A percentile compares a stretch with the other conserved stretches of the same genome.
These are phyloP conservation scores for Skeletonema marinoi DNA, from an alignment of 108 stramenopile genomes.

Conservation along the genomic window DNA sequence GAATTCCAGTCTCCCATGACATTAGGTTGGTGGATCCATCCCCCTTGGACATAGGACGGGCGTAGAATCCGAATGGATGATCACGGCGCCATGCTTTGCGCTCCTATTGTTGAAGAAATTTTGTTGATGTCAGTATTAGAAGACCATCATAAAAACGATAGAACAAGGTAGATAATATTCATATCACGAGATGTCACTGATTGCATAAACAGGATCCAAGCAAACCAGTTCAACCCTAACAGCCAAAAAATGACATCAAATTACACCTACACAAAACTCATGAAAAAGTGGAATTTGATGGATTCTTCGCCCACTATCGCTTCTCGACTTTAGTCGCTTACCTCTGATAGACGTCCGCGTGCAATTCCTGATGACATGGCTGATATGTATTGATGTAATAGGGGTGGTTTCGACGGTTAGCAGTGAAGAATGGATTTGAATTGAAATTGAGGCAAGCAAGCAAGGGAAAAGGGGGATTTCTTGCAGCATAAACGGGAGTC, in stretches of 20 bases:
- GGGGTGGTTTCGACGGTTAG: neutral
- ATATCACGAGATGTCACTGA: neutral
- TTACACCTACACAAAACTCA: neutral
- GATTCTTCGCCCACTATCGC: neutral
- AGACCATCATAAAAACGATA: neutral
- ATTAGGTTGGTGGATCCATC: constrained; percentile 94
- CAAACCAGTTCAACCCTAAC: neutral
- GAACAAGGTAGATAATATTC: neutral
- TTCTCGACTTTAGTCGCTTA: constrained; percentile 1
- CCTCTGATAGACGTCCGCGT: constrained; percentile 55
- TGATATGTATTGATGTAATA: neutral
- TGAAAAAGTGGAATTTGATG: neutral
- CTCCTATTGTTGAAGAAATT: constrained; percentile 61
- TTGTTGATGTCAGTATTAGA: neutral
- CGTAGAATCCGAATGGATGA: constrained; percentile 98
- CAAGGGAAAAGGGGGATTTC: no score
- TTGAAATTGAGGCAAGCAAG: neutral
- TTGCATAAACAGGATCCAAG: neutral
- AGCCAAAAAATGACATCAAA: neutral
- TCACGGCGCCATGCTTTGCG: constrained; percentile 94
- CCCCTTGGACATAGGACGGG: constrained; percentile 80
- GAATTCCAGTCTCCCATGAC: constrained; percentile 96
- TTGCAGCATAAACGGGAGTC: no score
- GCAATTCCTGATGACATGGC: constrained; percentile 40
- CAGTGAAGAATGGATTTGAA: neutral